These are phyloP conservation scores for Lycium ferocissimum DNA, from an alignment of 257 asterid species.

Conservation along the genomic window DNA sequence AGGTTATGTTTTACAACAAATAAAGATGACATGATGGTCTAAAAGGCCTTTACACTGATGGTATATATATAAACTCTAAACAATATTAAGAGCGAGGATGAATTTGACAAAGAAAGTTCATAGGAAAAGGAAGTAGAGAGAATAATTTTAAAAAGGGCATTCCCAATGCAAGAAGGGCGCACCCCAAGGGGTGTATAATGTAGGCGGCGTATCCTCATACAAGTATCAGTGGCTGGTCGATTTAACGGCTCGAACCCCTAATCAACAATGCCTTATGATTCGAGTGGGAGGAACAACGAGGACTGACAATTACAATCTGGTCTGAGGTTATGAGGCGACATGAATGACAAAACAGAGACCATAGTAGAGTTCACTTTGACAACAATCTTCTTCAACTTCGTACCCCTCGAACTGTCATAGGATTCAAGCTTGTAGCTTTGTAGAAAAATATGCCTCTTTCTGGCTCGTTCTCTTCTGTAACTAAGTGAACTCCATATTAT, in stretches of 20 bases:
- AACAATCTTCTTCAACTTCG: conserved; percentile 50
- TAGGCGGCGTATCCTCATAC: neutral
- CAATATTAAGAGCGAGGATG: no score
- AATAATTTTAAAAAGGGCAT: neutral
- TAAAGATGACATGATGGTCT: no score
- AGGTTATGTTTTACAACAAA: no score
- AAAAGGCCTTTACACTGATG: no score
- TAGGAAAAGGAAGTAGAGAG: neutral
- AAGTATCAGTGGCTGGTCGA: no score
- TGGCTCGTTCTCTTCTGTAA: conserved; percentile 13
- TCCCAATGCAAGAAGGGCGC: neutral
- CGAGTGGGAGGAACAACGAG: conserved; percentile 51
- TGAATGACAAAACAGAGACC: conserved; percentile 44
- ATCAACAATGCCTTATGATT: conserved; percentile 39
- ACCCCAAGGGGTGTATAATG: neutral
- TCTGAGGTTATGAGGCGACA: conserved; percentile 48
- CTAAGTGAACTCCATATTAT: neutral
- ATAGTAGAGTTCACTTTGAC: conserved; percentile 47
- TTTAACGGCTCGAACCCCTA: neutral
- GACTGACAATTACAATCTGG: conserved; percentile 45
- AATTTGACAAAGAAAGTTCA: neutral
- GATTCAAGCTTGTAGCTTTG: conserved; percentile 56
- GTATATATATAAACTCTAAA: neutral
- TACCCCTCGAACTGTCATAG: conserved; percentile 24
- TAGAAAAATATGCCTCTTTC: conserved; percentile 56